Conservation (phyloP, 805 yeast genomes). For the Diddensiella santjacobensis region DNA sequence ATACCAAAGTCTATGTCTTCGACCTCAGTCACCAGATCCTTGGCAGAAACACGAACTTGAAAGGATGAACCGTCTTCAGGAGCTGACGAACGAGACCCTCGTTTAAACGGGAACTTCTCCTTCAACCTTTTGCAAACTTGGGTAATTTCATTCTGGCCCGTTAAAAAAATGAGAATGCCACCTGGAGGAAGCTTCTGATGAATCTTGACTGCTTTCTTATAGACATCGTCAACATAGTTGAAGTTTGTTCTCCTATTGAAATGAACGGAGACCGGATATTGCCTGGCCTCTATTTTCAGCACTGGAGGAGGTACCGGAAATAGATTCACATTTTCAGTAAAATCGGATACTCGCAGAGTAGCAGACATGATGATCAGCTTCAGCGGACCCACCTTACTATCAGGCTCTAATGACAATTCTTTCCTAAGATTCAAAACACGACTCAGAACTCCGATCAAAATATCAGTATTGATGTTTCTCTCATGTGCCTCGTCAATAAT, state of each 20-base stretch:
- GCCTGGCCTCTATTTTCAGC: conserved; percentile 85
- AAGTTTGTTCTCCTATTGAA: conserved; percentile 75
- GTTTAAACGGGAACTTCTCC: conserved; percentile 59
- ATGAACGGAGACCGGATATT: conserved; percentile 88
- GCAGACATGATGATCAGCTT: conserved; percentile 96
- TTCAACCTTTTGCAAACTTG: conserved; percentile 67
- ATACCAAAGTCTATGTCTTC: conserved; percentile 71
- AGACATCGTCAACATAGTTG: conserved; percentile 84
- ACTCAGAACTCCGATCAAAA: conserved; percentile 89
- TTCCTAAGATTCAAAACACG: conserved; percentile 72
- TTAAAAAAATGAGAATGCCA: conserved; percentile 83
- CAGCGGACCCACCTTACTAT: conserved; percentile 55
- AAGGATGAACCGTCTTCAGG: conserved; percentile 36
- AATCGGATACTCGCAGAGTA: conserved; percentile 88
- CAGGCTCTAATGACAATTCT: conserved; percentile 33
- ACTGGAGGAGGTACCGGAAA: conserved; percentile 80
- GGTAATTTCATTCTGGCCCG: conserved; percentile 91
- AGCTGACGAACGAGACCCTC: conserved; percentile 14
- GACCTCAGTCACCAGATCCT: conserved; percentile 69
- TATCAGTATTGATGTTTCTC: conserved; percentile 92
- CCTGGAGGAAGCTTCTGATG: conserved; percentile 88
- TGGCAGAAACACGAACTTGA: conserved; percentile 50
- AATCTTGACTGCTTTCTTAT: conserved; percentile 77
- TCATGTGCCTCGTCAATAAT: conserved; percentile 98
- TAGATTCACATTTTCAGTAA: conserved; percentile 71